Percentiles rank a stretch among this genome's conserved stretches.
phyloP scores from a whole-genome alignment of 441 rosid species.

The Mallotus repandus region DNA sequence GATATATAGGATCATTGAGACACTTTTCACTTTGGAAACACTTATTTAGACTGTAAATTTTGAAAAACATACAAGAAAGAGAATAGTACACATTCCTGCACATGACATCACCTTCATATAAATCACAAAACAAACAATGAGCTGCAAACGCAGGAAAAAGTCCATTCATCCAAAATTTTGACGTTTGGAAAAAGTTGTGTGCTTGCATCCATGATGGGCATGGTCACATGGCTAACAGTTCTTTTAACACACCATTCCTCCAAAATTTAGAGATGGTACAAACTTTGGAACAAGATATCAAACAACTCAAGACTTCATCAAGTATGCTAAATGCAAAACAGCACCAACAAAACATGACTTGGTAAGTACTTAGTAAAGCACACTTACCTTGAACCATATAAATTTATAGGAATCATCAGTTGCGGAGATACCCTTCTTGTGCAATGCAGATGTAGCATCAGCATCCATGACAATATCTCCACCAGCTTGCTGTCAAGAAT shows the following conservation, averaged over 20 bases:
- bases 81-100: neutral
- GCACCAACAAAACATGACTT: neutral
- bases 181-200: no score
- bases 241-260: neutral
- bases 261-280: neutral
- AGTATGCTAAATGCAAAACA: neutral
- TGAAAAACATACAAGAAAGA: neutral
- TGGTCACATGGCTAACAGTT: neutral
- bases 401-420: conserved; percentile 86
- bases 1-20: no score
- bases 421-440: conserved; percentile 62
- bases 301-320: neutral
- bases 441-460: conserved; percentile 84
- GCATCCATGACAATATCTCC: conserved; percentile 90
- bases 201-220: neutral
- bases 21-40: no score
- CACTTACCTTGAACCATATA: conserved; percentile 72
- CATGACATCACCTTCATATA: neutral
- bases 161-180: neutral
- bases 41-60: no score
- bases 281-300: neutral
- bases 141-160: neutral
- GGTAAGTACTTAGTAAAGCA: neutral
- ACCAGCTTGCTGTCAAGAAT: conserved; percentile 72
- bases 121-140: neutral